These are phyloP conservation scores for Volutella citrinella DNA, from an alignment of 2,329 filamentous ascomycete species.

Conservation along the genomic window DNA sequence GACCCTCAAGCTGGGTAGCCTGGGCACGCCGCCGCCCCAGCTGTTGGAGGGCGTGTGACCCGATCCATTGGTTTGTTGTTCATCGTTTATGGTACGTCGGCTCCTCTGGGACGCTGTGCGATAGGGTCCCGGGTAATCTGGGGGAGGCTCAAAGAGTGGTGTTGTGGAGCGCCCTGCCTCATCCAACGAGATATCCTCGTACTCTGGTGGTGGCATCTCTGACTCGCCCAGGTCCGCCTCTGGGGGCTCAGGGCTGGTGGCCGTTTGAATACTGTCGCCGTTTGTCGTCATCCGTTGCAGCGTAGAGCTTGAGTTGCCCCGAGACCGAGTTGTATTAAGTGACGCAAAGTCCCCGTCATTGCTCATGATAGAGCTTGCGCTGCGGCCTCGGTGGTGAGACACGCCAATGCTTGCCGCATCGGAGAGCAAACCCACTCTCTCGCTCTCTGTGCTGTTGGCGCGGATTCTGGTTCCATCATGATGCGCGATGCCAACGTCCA, in stretches of 20 bases:
- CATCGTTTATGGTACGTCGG: conserved; percentile 3
- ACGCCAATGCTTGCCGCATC: conserved; percentile 63
- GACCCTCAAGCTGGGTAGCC: conserved; percentile 52
- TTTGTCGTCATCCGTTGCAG: conserved; percentile 33
- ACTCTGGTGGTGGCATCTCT: conserved; percentile 52
- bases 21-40: conserved; percentile 40
- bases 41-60: conserved; percentile 17
- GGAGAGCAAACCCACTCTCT: conserved; percentile 67
- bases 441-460: conserved; percentile 70
- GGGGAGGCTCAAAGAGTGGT: conserved; percentile 47
- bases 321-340: conserved; percentile 34
- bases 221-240: conserved; percentile 49
- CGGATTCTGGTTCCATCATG: conserved; percentile 75
- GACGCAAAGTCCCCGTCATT: conserved; percentile 47
- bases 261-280: conserved; percentile 35
- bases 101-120: conserved; percentile 25
- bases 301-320: conserved; percentile 40
- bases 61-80: conserved; percentile 1
- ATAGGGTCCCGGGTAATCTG: conserved; percentile 46
- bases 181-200: conserved; percentile 47
- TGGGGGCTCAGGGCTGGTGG: conserved; percentile 50
- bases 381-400: conserved; percentile 33
- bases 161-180: conserved; percentile 39
- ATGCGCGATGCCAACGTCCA: conserved; percentile 69
- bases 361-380: conserved; percentile 53